phyloP scores from a whole-genome alignment of 2,329 filamentous ascomycete species.

The Diaporthe eres region DNA sequence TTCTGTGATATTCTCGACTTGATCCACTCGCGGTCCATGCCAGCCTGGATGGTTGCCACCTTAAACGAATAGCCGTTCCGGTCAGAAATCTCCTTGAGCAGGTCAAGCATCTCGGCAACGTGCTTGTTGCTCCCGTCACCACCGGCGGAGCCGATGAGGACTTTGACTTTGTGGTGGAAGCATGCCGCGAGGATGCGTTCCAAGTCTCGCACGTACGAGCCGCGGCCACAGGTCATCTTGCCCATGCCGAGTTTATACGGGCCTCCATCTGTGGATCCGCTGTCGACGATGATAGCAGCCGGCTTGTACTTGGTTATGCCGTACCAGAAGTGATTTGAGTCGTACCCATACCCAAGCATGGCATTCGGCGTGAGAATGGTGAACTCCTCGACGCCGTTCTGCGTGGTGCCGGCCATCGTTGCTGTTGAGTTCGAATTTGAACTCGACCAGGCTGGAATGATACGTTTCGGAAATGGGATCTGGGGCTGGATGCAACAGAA shows the following conservation, averaged over 20 bases:
- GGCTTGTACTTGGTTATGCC: conserved; percentile 14
- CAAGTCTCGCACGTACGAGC: conserved; percentile 42
- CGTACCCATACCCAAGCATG: conserved; percentile 48
- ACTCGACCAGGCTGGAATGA: too few species aligned
- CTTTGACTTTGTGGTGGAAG: conserved; percentile 41
- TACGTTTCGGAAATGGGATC: not conserved
- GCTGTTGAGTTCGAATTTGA: not conserved
- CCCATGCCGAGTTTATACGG: conserved; percentile 45
- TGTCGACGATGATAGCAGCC: conserved; percentile 46
- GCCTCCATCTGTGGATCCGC: conserved; percentile 48
- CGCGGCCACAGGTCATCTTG: conserved; percentile 38
- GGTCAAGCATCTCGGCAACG: conserved; percentile 31
- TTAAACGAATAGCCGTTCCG: not conserved
- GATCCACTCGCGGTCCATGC: conserved; percentile 1
- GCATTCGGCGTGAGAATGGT: conserved; percentile 47
- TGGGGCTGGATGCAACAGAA: too few species aligned
- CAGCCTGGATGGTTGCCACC: conserved; percentile 5
- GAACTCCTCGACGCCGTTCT: not conserved
- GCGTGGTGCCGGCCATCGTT: not conserved
- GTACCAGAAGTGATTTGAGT: conserved; percentile 40
- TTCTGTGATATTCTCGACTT: not conserved
- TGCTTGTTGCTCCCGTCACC: conserved; percentile 60
- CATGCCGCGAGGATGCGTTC: conserved; percentile 42
- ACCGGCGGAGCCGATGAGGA: conserved; percentile 50
- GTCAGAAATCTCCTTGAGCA: not conserved